Base-by-base conservation (phyloP, 768 basidiomycete genomes). In the Naganishia friedmannii region DNA sequence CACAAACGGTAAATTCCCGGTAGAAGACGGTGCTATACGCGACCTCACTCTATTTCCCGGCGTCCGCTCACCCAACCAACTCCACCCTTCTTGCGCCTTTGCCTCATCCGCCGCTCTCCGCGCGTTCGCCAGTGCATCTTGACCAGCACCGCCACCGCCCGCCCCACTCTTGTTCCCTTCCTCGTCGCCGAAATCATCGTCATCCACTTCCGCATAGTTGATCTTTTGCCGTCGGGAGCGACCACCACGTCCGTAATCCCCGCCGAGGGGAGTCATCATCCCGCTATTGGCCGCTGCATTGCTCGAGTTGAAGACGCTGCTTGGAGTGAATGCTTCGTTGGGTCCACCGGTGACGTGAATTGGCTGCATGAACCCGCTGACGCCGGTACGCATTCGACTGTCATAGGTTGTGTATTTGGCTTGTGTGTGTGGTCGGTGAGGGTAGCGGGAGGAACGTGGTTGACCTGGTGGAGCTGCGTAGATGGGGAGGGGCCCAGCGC, bases 301-400 rank as follows among this genome's bases (percentile, higher is more conserved):
- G 21, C 2, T 26, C 8, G 42, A 23, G 26, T 46, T 26, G 26
- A 63, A 63, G 17, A 29, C 48, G 19, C 67, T 46, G n/a, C 32
- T 48, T 23, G 34, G 55, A 0, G 71, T 53, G 31, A 72, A 72
- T 45, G 78, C 65, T 48, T 78, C 77, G 31, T 74, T 70, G 1
- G 79, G 75, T 51, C 78, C 79, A 26, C 78, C 78, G 1, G 78
- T 82, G 42, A 84, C 80, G 13, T 87, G 75, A 74, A 92, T 87
- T 23, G 96, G 96, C 77, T 99, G 96, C 81, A 98, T 86, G 74
- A 99, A 87, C 7, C 93, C 87, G 0, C 92, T 90, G 3, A 89
- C 85, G 19, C 96, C 96, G 0, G 95, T 94, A 29, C 90, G 88
- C 65, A 98, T 83, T n/a, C 95, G 86, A 7, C 93, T 90, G 0